Base-by-base conservation (phyloP, 495 filamentous ascomycete genomes). In the Chaetomium tenue region DNA sequence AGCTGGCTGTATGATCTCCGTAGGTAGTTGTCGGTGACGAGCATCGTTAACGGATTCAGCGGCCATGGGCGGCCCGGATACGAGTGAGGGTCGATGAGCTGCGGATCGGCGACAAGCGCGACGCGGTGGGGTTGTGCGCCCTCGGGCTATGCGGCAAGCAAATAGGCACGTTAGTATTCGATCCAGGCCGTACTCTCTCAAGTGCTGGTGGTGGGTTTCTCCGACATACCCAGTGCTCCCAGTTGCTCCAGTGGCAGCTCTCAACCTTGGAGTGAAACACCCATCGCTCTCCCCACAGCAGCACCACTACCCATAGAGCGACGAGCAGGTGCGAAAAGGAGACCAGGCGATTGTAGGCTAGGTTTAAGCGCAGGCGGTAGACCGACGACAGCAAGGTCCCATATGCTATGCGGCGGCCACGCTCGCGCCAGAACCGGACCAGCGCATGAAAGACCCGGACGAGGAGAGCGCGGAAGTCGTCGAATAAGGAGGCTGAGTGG, bases 51-150 rank as follows among this genome's bases (percentile, higher is more conserved):
- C 2, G 88, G 83, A 23, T 87, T 90, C 6, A 98, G 75, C 20
- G 91, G 89, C 91, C 93, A 94, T 46, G 94, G 94, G 47, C 95
- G 89, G 54, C 89, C 94, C 20, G 94, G 90, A 73, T 99, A 98
- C 16, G 92, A 94, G 73, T 99, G 94, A 33, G 93, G 91, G 76
- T 99, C 95, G 69, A 97, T 91, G 40, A 99, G 82, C 74, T 99
- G 95, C n/a, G 95, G 95, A 72, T 99, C 95, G 46, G 95, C 93
- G 63, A 99, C 80, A 70, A 99, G 88, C 58, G 89, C 84, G 61
- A 97, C 81, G 72, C 89, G 91, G 76, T 98, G 92, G 2, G 95
- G 95, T 28, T 80, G 83, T 22, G 92, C 91, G 65, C 79, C 84
- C 66, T 79, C 71, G 63, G 91, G 91, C 94, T 97, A 59, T 47